Base-by-base conservation (phyloP, 805 yeast genomes). In the Vanderwaltozyma tropicalis region DNA sequence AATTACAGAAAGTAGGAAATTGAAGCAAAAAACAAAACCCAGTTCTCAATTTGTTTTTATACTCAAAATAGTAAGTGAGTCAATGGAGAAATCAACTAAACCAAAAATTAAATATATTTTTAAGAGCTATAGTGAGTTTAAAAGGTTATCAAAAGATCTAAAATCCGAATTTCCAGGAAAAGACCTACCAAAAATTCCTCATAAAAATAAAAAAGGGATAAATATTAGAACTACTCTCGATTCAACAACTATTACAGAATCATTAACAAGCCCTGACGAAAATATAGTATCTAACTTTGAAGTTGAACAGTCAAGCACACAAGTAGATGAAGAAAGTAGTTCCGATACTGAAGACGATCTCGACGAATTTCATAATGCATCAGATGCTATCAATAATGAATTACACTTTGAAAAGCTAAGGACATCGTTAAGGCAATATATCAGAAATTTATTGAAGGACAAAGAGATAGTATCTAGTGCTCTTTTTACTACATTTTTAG, bases 401-500 rank as follows among this genome's bases (percentile, higher is more conserved):
- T 64, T 83, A 22, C 72, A 77, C 2, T 69, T 94, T 21, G 97
- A 89, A 55, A 78, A 76, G 45, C 71, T 85, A 47, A 66, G 97
- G 31, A 67, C 86, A 9, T 74, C 94, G 0, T 65, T 89, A 32
- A 67, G 96, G 33, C 83, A 86, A 0, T 89, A 83, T 50, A 51
- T 89, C 34, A 64, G 69, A 21, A 56, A 68, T 1, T 57, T 88
- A 14, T 50, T 72, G 9, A 62, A 69, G 25, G 71, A 74, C 31
- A 67, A 74, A 5, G 79, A 75, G 32, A 68, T 85, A 0, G 64
- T 76, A 1, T 68, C 70, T 35, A 71, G 78, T 28, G 61, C 65
- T 0, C 59, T 66, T 4, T 65, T 87, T 32, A 53, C 64, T 20
- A 66, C 67, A 18, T 88, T 88, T 51, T 44, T 84, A 3, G 28